Conservation (phyloP, 371 early-diverging fungal species). For the Mortierella sp. region DNA sequence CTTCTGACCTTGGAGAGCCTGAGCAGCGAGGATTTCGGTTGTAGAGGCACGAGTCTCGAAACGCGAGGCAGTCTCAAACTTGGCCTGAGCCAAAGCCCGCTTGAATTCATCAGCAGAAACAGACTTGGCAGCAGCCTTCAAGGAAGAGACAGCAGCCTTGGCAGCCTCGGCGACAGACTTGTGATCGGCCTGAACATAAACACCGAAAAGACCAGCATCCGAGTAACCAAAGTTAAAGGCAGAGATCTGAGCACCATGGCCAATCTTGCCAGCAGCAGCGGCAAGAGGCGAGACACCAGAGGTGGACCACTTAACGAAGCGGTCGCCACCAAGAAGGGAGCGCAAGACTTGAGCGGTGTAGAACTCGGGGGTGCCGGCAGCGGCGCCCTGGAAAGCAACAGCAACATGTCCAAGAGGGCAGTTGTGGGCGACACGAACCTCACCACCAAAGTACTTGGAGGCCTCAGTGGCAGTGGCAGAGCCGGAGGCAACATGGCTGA, state of each 20-base stretch:
- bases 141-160: slow-evolving; percentile 77
- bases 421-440: slow-evolving; percentile 74
- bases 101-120: slow-evolving; percentile 76
- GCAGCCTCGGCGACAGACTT: slow-evolving; percentile 72
- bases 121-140: slow-evolving; percentile 72
- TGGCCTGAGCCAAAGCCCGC: slow-evolving; percentile 89
- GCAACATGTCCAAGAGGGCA: slow-evolving; percentile 71
- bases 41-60: slow-evolving; percentile 71
- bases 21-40: slow-evolving; percentile 58
- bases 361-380: slow-evolving; percentile 74
- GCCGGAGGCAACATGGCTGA: slow-evolving; percentile 66
- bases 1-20: slow-evolving; percentile 61
- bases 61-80: slow-evolving; percentile 79
- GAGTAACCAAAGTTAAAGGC: slow-evolving; percentile 92
- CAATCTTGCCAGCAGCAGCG: slow-evolving; percentile 71
- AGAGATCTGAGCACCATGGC: slow-evolving; percentile 67
- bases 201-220: slow-evolving; percentile 94
- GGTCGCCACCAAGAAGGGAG: slow-evolving; percentile 84
- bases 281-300: slow-evolving; percentile 79
- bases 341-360: slow-evolving; percentile 84
- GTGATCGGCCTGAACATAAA: slow-evolving; percentile 77
- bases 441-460: slow-evolving; percentile 88
- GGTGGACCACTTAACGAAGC: slow-evolving; percentile 80
- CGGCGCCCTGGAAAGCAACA: slow-evolving; percentile 85
- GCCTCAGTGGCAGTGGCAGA: slow-evolving; percentile 59